These are phyloP conservation scores for Aspergillus sp. DNA, from an alignment of 2,329 filamentous ascomycete species.

Conservation along the genomic window DNA sequence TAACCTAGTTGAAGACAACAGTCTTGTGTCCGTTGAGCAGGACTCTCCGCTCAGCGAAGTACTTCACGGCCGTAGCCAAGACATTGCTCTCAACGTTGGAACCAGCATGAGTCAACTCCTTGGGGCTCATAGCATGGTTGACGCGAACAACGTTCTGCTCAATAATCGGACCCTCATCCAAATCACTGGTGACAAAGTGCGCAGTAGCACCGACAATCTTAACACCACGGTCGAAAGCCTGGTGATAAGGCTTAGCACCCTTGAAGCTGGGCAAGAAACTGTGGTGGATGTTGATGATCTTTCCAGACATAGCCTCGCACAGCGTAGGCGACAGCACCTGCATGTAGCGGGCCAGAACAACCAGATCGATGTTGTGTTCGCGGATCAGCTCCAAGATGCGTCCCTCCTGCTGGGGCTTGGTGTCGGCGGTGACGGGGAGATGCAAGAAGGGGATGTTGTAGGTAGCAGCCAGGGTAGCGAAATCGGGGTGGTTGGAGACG, in stretches of 20 bases:
- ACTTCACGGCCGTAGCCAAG: conserved; percentile 77
- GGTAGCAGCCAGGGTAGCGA: conserved; percentile 65
- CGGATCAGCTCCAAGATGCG: conserved; percentile 70
- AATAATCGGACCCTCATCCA: conserved; percentile 86
- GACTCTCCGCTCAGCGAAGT: conserved; percentile 76
- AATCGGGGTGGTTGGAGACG: conserved; percentile 80
- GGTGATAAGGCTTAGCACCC: conserved; percentile 84
- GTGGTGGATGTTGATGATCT: conserved; percentile 92
- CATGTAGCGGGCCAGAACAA: conserved; percentile 85
- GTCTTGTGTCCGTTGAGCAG: conserved; percentile 80
- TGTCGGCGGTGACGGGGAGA: conserved; percentile 76
- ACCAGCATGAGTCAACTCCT: conserved; percentile 75
- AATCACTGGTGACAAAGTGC: conserved; percentile 81
- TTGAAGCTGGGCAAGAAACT: conserved; percentile 85
- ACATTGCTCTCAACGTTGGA: conserved; percentile 85
- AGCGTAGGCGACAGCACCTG: conserved; percentile 76
- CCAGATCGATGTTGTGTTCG: conserved; percentile 71
- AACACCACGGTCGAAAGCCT: conserved; percentile 81
- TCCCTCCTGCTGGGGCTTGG: conserved; percentile 72
- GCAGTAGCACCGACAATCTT: conserved; percentile 88
- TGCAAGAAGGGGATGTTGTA: conserved; percentile 81
- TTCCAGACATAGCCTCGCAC: conserved; percentile 76
- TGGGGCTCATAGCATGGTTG: conserved; percentile 73
- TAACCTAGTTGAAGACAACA: conserved; percentile 66
- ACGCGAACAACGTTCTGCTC: conserved; percentile 79